Evolutionary conservation across 371 early-diverging fungal genomes (phyloP).

Genomic region (Batrachochytrium dendrobatidis): DNA sequence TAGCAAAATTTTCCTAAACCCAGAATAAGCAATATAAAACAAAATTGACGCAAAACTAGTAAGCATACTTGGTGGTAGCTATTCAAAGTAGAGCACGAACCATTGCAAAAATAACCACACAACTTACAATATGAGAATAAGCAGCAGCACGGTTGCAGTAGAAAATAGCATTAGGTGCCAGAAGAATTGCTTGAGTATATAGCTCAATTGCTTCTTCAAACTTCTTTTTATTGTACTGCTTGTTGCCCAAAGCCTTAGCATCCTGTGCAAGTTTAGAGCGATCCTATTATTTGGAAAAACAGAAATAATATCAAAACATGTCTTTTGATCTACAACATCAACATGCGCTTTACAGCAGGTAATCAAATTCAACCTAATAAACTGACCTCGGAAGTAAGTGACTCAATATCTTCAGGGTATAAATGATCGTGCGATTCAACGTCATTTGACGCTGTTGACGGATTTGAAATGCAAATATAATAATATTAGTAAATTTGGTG

Average conservation of each 20-base stretch:
- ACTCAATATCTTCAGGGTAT: too few species aligned
- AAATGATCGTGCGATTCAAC: too few species aligned
- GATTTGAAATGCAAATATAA: too few species aligned
- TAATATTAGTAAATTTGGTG: too few species aligned
- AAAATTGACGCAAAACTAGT: too few species aligned
- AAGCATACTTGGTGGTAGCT: too few species aligned
- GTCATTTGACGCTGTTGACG: too few species aligned
- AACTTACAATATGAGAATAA: constrained; percentile 54
- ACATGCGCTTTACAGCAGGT: too few species aligned
- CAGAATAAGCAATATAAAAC: not conserved
- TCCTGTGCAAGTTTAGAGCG: constrained; percentile 13
- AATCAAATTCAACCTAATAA: too few species aligned
- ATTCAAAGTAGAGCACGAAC: not conserved
- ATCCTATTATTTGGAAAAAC: constrained; percentile 4
- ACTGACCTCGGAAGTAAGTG: too few species aligned
- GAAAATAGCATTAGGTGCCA: constrained; percentile 62
- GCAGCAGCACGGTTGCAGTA: constrained; percentile 94
- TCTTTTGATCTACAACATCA: too few species aligned
- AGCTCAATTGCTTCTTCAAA: constrained; percentile 77
- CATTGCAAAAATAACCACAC: not conserved
- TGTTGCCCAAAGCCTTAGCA: constrained; percentile 84
- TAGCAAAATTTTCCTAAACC: constrained; percentile 46
- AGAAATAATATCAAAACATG: not conserved
- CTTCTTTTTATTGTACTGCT: constrained; percentile 70
- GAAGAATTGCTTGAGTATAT: constrained; percentile 80